Conservation (phyloP, 2,329 filamentous ascomycete species). For the Fusarium begoniae region DNA sequence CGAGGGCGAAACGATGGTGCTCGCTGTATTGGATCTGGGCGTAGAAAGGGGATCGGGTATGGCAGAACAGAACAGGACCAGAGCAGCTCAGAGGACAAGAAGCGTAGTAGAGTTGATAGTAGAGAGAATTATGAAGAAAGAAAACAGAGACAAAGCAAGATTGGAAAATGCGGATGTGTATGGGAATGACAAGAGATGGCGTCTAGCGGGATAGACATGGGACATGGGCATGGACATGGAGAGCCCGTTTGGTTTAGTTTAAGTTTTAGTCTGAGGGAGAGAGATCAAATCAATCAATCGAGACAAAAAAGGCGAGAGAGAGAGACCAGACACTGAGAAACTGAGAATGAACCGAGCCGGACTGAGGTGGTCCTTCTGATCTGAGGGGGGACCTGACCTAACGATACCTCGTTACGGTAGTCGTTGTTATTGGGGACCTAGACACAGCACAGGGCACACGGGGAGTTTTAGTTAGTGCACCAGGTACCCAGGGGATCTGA, state of each 20-base stretch:
- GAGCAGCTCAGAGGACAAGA: neutral
- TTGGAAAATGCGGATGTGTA: slow-evolving; percentile 35
- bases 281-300: slow-evolving; percentile 24
- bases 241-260: slow-evolving; percentile 21
- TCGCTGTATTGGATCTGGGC: slow-evolving; percentile 1
- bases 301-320: slow-evolving; percentile 4
- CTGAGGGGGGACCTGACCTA: slow-evolving; percentile 21
- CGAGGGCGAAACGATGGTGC: slow-evolving; percentile 17
- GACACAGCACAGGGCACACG: slow-evolving; percentile 33
- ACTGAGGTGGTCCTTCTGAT: slow-evolving; percentile 28
- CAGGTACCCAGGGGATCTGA: slow-evolving; percentile 13
- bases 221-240: slow-evolving; percentile 12
- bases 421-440: slow-evolving; percentile 29
- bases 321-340: slow-evolving; percentile 5
- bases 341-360: neutral
- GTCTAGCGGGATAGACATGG: slow-evolving; percentile 24
- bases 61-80: neutral
- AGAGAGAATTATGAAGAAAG: slow-evolving; percentile 35
- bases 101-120: slow-evolving; percentile 22
- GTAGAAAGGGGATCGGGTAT: neutral
- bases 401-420: slow-evolving; percentile 26
- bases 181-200: slow-evolving; percentile 30
- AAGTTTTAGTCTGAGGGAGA: slow-evolving; percentile 34
- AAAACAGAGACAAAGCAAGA: slow-evolving; percentile 29
- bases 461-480: slow-evolving; percentile 32